Evolutionary conservation across 192 early-diverging fungal species (phyloP).

Genomic region (Phlyctochytrium arcticum): DNA sequence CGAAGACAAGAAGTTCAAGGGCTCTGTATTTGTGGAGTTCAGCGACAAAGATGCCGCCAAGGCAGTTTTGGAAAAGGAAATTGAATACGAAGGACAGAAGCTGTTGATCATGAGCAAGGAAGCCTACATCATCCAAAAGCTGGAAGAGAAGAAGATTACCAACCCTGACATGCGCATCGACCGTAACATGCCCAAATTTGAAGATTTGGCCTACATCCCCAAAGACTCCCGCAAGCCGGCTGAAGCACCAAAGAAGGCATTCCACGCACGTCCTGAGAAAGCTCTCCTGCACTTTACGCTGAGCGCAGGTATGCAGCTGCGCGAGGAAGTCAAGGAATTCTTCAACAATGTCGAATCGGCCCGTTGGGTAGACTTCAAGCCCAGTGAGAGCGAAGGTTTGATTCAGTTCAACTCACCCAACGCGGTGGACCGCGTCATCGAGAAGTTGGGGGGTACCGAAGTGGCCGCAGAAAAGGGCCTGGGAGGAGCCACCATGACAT

Average conservation of each 20-base stretch:
- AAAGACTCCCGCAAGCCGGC: background rate
- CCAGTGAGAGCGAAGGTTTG: background rate
- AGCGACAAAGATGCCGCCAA: background rate
- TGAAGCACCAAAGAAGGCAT: background rate
- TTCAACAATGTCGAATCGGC: background rate
- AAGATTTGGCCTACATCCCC: background rate
- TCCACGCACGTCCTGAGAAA: background rate
- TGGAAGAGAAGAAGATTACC: background rate
- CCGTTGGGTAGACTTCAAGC: background rate
- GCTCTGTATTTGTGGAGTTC: slow-evolving; percentile 13
- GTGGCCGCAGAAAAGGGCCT: background rate
- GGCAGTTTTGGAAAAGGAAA: background rate
- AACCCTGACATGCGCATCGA: background rate
- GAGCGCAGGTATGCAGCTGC: background rate
- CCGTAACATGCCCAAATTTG: background rate
- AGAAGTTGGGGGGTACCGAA: background rate
- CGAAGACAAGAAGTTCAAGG: background rate
- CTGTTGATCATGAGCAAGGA: slow-evolving; percentile 1
- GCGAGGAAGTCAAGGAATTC: slow-evolving; percentile 3
- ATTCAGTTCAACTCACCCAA: background rate
- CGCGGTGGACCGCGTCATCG: background rate
- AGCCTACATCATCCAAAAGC: background rate
- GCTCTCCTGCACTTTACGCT: background rate
- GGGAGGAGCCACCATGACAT: background rate
- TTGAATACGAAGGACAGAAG: background rate